Conservation (phyloP, 2,329 filamentous ascomycete genomes). For the Diaporthe capsici region DNA sequence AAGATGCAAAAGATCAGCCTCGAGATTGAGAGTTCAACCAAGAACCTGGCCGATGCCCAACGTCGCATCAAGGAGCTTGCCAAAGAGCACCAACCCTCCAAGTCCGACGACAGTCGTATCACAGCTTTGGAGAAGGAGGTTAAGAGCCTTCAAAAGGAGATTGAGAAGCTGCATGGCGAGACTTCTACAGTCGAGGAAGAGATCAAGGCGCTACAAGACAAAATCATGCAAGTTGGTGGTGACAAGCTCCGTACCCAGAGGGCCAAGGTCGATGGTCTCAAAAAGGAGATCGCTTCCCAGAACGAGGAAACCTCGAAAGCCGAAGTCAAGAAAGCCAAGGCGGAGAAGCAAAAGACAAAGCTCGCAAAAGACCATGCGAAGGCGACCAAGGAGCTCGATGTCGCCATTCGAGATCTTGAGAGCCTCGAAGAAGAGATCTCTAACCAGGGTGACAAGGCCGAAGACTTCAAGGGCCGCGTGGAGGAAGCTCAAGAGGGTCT, state of each 20-base stretch:
- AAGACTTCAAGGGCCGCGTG: constrained; percentile 78
- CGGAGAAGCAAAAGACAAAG: constrained; percentile 91
- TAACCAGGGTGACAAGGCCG: constrained; percentile 81
- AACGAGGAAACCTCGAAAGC: constrained; percentile 87
- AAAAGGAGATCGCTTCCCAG: constrained; percentile 85
- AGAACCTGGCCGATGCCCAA: constrained; percentile 86
- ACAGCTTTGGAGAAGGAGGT: constrained; percentile 84
- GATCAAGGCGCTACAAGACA: constrained; percentile 92
- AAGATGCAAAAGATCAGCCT: constrained; percentile 91
- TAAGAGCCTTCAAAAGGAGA: constrained; percentile 79
- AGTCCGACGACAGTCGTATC: constrained; percentile 83
- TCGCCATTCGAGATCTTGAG: constrained; percentile 79
- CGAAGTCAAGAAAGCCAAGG: constrained; percentile 91
- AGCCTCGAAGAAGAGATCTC: constrained; percentile 83
- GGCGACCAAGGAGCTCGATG: constrained; percentile 83
- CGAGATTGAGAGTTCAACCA: constrained; percentile 88
- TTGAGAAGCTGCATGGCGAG: constrained; percentile 84
- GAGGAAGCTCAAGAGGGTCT: constrained; percentile 87
- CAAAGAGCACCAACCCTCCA: constrained; percentile 84
- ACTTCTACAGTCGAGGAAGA: constrained; percentile 93
- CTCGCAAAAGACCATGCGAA: constrained; percentile 86
- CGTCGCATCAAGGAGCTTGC: constrained; percentile 88
- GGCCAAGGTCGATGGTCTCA: constrained; percentile 89
- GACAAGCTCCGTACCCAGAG: constrained; percentile 93
- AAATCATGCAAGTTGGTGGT: constrained; percentile 98